Percentiles rank a stretch among this genome's conserved stretches.
phyloP scores from a whole-genome alignment of 2,329 filamentous ascomycete genomes.

The Thermochaetoides dissita region DNA sequence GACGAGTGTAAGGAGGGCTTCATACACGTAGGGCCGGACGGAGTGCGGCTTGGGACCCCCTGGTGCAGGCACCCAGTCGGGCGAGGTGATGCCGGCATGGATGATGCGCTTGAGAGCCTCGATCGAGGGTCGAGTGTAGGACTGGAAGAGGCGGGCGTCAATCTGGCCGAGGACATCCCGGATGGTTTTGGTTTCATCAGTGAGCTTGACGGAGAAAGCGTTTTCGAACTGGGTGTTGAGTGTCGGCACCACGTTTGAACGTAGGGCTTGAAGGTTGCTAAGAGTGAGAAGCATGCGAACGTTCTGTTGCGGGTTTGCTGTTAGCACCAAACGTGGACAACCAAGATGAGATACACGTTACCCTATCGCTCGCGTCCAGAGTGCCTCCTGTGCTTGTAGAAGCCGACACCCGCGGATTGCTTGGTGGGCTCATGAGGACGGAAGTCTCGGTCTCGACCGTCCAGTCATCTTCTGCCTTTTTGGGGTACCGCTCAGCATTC shows the following conservation, averaged over 20 bases:
- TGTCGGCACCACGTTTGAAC: conserved; percentile 67
- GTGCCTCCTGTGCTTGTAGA: conserved; percentile 29
- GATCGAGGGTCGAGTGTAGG: conserved; percentile 71
- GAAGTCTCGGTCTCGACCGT: conserved; percentile 33
- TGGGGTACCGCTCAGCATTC: conserved; percentile 68
- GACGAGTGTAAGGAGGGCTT: conserved; percentile 69
- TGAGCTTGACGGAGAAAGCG: conserved; percentile 83
- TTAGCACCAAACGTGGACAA: not conserved
- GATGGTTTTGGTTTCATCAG: conserved; percentile 85
- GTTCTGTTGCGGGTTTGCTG: conserved; percentile 39
- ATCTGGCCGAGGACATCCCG: conserved; percentile 83
- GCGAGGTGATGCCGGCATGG: conserved; percentile 53
- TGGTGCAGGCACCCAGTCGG: conserved; percentile 54
- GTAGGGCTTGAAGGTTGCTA: conserved; percentile 76
- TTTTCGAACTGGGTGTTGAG: conserved; percentile 90
- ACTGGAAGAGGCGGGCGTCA: conserved; percentile 78
- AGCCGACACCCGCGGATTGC: conserved; percentile 17
- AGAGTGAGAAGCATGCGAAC: conserved; percentile 88
- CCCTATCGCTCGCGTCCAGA: conserved; percentile 42
- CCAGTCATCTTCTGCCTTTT: conserved; percentile 51
- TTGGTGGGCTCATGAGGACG: conserved; percentile 18
- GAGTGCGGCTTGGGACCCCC: conserved; percentile 46
- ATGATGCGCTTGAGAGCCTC: conserved; percentile 57
- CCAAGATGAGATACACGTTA: conserved; percentile 22
- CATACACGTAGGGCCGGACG: conserved; percentile 80